These are phyloP conservation scores for Picochlorum costavermella DNA, from an alignment of 139 green algal species.

Conservation along the genomic window DNA sequence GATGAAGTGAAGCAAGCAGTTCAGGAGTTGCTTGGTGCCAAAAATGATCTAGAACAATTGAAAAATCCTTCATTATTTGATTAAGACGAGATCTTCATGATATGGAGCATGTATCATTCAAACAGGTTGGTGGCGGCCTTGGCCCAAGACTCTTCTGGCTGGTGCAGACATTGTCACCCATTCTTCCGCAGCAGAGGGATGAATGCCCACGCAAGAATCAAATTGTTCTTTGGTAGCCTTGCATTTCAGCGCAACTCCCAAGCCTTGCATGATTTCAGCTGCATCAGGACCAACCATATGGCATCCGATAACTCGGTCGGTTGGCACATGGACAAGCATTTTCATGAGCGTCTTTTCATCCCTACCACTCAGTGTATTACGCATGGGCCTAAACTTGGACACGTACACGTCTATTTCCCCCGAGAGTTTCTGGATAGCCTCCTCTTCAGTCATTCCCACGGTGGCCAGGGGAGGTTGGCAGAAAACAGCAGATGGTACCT, in stretches of 20 bases:
- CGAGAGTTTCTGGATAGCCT: conserved; percentile 44
- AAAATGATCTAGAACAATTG: not conserved
- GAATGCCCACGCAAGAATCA: conserved; percentile 88
- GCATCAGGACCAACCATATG: conserved; percentile 91
- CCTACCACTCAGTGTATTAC: conserved; percentile 76
- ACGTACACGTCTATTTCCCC: conserved; percentile 71
- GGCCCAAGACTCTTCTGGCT: conserved; percentile 24
- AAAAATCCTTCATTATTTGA: not conserved
- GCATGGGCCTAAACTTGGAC: conserved; percentile 85
- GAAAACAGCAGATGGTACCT: conserved; percentile 66
- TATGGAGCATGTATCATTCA: not conserved
- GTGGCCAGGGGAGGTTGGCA: conserved; percentile 77
- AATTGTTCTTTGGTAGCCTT: conserved; percentile 87
- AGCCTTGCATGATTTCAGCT: conserved; percentile 95
- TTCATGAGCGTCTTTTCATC: conserved; percentile 65
- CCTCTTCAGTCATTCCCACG: conserved; percentile 84
- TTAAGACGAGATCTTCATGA: not conserved
- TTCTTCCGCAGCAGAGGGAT: conserved; percentile 91
- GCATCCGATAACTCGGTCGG: conserved; percentile 70
- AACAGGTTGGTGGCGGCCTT: conserved; percentile 2
- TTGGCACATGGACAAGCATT: conserved; percentile 68
- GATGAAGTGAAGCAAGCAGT: conserved; percentile 13
- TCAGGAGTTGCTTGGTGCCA: conserved; percentile 6
- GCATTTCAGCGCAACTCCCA: conserved; percentile 90
- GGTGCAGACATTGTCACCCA: conserved; percentile 86